These are phyloP conservation scores for Hemileia vastatrix DNA, from an alignment of 1,284 basidiomycete species.

Conservation along the genomic window DNA sequence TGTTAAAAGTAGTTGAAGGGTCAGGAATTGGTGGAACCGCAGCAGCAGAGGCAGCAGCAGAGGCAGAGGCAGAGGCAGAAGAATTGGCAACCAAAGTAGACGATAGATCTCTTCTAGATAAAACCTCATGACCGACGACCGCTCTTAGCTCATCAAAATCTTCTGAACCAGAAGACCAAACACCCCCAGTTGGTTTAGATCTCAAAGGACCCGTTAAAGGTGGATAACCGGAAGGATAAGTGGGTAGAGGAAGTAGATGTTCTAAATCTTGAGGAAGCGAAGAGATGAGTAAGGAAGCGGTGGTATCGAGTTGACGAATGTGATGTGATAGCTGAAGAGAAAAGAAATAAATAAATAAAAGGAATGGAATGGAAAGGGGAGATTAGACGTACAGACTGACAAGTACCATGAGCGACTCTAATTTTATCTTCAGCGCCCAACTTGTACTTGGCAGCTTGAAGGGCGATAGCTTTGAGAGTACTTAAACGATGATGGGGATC, in stretches of 20 bases:
- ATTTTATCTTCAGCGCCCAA: slow-evolving; percentile 98
- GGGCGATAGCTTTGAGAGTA: slow-evolving; percentile 82
- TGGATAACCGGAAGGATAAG: slow-evolving; percentile 15
- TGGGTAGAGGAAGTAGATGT: neutral
- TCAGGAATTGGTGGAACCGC: no score
- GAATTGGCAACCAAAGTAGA: no score
- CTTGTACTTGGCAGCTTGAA: slow-evolving; percentile 81
- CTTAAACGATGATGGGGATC: slow-evolving; percentile 67
- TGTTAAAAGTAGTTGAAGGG: no score
- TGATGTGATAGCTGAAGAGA: slow-evolving; percentile 15
- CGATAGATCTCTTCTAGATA: no score
- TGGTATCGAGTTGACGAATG: slow-evolving; percentile 20
- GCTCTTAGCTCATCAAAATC: no score
- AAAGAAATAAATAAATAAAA: slow-evolving; percentile 1
- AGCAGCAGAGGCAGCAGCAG: no score
- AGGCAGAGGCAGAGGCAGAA: no score
- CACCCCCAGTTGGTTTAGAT: slow-evolving; percentile 17
- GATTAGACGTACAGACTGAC: slow-evolving; percentile 57
- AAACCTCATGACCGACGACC: no score
- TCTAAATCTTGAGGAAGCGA: slow-evolving; percentile 12
- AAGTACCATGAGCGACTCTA: slow-evolving; percentile 84
- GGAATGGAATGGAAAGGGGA: neutral
- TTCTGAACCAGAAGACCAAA: no score
- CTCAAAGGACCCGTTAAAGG: slow-evolving; percentile 10
- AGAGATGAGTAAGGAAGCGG: slow-evolving; percentile 12